Evolutionary conservation across 2,329 filamentous ascomycete species (phyloP).

Genomic region (Penicillium sp.): DNA sequence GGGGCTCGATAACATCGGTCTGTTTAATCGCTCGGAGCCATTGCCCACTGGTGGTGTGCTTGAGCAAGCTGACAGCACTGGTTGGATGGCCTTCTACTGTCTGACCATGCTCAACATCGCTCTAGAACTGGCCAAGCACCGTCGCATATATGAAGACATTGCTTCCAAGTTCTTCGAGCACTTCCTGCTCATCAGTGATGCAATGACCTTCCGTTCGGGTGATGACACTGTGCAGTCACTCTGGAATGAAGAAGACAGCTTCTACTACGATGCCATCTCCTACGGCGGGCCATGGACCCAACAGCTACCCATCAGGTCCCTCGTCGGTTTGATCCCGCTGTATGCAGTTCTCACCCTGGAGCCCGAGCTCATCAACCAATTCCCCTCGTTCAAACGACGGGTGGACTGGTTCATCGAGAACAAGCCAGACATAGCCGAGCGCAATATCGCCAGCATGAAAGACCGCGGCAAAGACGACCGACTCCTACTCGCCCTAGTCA

Average conservation of each 20-base stretch:
- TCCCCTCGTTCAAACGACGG: slow-evolving; percentile 89
- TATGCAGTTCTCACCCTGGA: slow-evolving; percentile 91
- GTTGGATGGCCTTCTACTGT: slow-evolving; percentile 99
- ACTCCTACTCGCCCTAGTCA: slow-evolving; percentile 84
- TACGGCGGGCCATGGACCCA: slow-evolving; percentile 93
- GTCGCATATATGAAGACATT: slow-evolving; percentile 92
- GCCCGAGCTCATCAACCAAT: slow-evolving; percentile 85
- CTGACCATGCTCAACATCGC: slow-evolving; percentile 96
- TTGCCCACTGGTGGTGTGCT: slow-evolving; percentile 88
- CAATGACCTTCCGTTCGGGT: slow-evolving; percentile 80
- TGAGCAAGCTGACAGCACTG: slow-evolving; percentile 95
- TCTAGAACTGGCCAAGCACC: slow-evolving; percentile 89
- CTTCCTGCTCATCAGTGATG: slow-evolving; percentile 96
- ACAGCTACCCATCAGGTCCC: slow-evolving; percentile 84
- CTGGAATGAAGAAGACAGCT: slow-evolving; percentile 92
- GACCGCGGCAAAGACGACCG: slow-evolving; percentile 87
- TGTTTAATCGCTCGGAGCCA: slow-evolving; percentile 96
- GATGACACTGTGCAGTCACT: slow-evolving; percentile 71
- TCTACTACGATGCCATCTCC: slow-evolving; percentile 98
- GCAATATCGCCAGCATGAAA: slow-evolving; percentile 91
- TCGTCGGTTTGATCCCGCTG: slow-evolving; percentile 89
- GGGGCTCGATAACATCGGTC: slow-evolving; percentile 91
- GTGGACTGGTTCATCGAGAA: slow-evolving; percentile 94
- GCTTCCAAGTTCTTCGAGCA: slow-evolving; percentile 99
- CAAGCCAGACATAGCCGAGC: slow-evolving; percentile 78